Conservation (phyloP, 2,329 filamentous ascomycete genomes). For the Aspergillus viridinutans region DNA sequence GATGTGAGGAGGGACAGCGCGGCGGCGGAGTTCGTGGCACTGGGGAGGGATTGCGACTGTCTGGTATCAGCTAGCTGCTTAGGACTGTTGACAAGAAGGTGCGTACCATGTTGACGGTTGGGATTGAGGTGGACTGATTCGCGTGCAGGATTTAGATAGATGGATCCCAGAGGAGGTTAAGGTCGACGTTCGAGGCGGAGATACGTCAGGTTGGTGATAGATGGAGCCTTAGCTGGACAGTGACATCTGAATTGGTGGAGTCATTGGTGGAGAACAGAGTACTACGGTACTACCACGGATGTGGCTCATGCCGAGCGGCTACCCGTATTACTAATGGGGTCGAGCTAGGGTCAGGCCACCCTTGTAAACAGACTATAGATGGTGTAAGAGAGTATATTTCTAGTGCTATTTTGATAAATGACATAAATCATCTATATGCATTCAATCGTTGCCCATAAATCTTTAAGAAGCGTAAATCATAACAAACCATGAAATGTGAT, state of each 20-base stretch:
- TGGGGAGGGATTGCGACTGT: slow-evolving; percentile 10
- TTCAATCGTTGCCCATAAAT: not conserved
- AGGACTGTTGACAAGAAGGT: not conserved
- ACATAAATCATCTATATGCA: not conserved
- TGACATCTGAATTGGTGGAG: not conserved
- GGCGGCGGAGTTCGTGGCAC: slow-evolving; percentile 60
- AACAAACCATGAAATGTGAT: not conserved
- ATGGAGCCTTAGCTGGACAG: not conserved
- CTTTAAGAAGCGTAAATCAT: not conserved
- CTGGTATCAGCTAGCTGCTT: not conserved
- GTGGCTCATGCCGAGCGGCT: not conserved
- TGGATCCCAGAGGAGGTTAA: no score
- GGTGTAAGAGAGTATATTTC: not conserved
- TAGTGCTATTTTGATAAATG: not conserved
- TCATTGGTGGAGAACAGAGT: not conserved
- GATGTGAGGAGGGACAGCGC: slow-evolving; percentile 78
- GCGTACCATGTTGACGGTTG: slow-evolving; percentile 16
- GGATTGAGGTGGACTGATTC: not conserved
- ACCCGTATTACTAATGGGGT: not conserved
- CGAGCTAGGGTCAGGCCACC: no score
- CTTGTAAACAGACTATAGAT: no score
- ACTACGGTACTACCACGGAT: no score
- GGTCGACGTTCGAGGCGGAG: no score
- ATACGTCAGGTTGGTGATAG: not conserved
- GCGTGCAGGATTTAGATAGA: not conserved